Evolutionary conservation across 2,329 filamentous ascomycete genomes (phyloP).

Genomic region (Colletotrichum coccodes): DNA sequence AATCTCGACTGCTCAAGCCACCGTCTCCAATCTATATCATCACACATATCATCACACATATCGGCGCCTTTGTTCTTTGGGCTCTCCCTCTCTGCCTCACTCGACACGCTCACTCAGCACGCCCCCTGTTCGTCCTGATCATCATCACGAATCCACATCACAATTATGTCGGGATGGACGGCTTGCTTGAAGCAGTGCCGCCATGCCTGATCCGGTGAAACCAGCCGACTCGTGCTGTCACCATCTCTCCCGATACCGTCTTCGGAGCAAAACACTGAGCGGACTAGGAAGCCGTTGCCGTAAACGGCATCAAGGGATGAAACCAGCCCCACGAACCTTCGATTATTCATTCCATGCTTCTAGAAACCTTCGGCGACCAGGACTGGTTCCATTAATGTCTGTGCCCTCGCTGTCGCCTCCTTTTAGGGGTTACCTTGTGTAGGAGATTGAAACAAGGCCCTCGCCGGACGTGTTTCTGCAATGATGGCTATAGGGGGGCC

Average conservation of each 20-base stretch:
- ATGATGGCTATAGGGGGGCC: conserved; percentile 17
- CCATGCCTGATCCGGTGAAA: conserved; percentile 26
- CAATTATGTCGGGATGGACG: not conserved
- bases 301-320: conserved; percentile 14
- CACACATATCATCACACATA: not conserved
- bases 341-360: conserved; percentile 27
- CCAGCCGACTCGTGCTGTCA: conserved; percentile 27
- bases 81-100: too few species aligned
- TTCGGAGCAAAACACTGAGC: conserved; percentile 17
- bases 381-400: conserved; percentile 11
- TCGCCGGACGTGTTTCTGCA: conserved; percentile 27
- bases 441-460: conserved; percentile 32
- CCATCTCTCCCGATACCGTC: not conserved
- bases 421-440: conserved; percentile 25
- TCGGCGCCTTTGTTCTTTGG: too few species aligned
- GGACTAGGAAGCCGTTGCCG: not conserved
- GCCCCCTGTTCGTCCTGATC: conserved; percentile 2
- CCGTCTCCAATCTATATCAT: not conserved
- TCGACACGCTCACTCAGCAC: too few species aligned
- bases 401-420: conserved; percentile 32
- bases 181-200: not conserved
- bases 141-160: conserved; percentile 3
- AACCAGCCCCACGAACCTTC: conserved; percentile 31
- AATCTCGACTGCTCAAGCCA: conserved; percentile 15
- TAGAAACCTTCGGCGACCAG: conserved; percentile 27